Conservation (phyloP, 2,329 filamentous ascomycete genomes). For the Trichoderma afroharzianum region DNA sequence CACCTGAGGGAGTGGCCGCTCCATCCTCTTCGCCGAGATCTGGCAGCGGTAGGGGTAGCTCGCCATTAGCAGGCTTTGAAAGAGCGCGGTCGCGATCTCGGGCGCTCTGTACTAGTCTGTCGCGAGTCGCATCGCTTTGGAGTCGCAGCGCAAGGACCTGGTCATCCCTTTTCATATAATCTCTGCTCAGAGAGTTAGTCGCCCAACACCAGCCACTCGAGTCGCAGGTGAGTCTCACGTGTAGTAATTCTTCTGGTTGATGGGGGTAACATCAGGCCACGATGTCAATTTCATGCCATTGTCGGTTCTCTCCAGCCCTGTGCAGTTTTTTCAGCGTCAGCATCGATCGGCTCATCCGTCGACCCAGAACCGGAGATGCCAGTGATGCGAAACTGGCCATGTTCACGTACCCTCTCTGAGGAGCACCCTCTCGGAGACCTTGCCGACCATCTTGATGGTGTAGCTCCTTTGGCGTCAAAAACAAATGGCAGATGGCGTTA, state of each 20-base stretch:
- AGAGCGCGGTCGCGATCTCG: constrained; percentile 85
- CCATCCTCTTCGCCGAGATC: constrained; percentile 58
- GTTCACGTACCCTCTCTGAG: constrained; percentile 54
- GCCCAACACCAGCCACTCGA: constrained; percentile 1
- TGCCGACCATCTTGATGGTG: constrained; percentile 53
- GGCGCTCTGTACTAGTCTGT: constrained; percentile 77
- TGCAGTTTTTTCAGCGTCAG: neutral
- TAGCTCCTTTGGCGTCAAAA: constrained; percentile 27
- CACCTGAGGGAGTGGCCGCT: constrained; percentile 53
- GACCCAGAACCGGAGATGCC: neutral
- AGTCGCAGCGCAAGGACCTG: constrained; percentile 87
- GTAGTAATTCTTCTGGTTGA: constrained; percentile 99
- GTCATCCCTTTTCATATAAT: constrained; percentile 97
- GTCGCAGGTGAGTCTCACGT: constrained; percentile 53
- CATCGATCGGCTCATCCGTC: neutral
- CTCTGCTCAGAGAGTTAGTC: constrained; percentile 49
- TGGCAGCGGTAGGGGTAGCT: constrained; percentile 57
- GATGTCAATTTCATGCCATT: constrained; percentile 95
- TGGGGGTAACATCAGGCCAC: constrained; percentile 89
- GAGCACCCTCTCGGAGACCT: constrained; percentile 63
- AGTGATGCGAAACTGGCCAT: neutral
- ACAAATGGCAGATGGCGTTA: neutral
- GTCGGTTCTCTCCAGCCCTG: constrained; percentile 92
- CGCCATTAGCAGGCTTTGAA: constrained; percentile 68
- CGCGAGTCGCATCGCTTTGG: constrained; percentile 81